These are phyloP conservation scores for Termitomyces sp. DNA, from an alignment of 768 basidiomycete species.

Conservation along the genomic window DNA sequence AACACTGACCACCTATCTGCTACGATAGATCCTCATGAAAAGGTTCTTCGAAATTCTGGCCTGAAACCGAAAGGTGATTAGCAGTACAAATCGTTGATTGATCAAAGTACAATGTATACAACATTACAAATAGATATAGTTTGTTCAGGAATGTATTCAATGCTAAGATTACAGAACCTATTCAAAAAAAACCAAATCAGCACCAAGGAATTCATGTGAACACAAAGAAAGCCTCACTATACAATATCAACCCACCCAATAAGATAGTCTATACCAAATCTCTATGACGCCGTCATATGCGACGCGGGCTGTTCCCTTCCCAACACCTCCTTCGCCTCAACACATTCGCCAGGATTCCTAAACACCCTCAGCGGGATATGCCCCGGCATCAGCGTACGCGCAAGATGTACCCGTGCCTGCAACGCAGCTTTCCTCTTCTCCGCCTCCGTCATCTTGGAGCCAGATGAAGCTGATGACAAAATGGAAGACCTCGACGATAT, in stretches of 20 bases:
- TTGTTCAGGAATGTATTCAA: neutral
- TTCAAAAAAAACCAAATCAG: neutral
- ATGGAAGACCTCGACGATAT: slow-evolving; percentile 10
- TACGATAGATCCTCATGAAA: too few relatives aligned
- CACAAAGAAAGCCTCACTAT: neutral
- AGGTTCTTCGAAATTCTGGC: too few relatives aligned
- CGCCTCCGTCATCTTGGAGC: slow-evolving; percentile 34
- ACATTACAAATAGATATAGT: neutral
- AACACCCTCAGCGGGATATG: slow-evolving; percentile 64
- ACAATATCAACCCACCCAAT: neutral
- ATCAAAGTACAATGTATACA: neutral
- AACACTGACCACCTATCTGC: too few relatives aligned
- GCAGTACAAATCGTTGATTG: neutral
- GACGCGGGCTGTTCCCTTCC: slow-evolving; percentile 14
- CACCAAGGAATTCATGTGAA: neutral
- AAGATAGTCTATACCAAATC: neutral
- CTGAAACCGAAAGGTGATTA: too few relatives aligned
- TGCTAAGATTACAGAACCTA: neutral
- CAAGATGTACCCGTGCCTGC: slow-evolving; percentile 62
- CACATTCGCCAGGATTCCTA: slow-evolving; percentile 63
- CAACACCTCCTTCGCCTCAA: slow-evolving; percentile 51
- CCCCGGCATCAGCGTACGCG: slow-evolving; percentile 54
- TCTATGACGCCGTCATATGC: neutral
- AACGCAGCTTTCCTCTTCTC: slow-evolving; percentile 57
- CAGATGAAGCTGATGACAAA: slow-evolving; percentile 5